These are phyloP conservation scores for Populus hybrid DNA, from an alignment of 441 rosid genomes.

Conservation along the genomic window DNA sequence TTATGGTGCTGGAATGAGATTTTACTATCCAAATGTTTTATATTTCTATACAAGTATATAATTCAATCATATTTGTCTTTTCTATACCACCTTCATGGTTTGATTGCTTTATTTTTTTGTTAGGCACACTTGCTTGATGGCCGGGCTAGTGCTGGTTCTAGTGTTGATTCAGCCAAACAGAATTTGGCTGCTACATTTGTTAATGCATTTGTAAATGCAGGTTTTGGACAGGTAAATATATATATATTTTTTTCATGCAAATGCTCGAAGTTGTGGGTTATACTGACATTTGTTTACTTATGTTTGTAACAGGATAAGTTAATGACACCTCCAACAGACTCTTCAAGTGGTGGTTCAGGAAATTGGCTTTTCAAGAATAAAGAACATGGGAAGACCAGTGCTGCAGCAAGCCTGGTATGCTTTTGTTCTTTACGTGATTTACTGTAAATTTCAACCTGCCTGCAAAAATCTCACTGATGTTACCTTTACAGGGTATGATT, in stretches of 20 bases:
- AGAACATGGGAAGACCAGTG: slow-evolving; percentile 95
- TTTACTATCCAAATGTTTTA: not conserved
- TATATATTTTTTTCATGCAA: slow-evolving; percentile 1
- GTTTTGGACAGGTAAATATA: slow-evolving; percentile 78
- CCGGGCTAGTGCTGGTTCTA: slow-evolving; percentile 72
- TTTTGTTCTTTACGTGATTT: slow-evolving; percentile 8
- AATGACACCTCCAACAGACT: slow-evolving; percentile 80
- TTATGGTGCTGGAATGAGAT: not conserved
- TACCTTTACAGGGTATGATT: slow-evolving; percentile 78
- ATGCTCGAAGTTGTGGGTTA: not conserved
- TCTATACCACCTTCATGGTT: slow-evolving; percentile 8
- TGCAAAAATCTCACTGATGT: slow-evolving; percentile 23
- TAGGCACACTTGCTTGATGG: slow-evolving; percentile 99
- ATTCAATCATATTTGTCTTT: not conserved
- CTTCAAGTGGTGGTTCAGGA: slow-evolving; percentile 63
- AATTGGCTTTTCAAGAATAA: slow-evolving; percentile 96
- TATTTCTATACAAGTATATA: no score
- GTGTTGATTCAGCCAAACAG: slow-evolving; percentile 93
- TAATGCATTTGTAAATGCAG: slow-evolving; percentile 98
- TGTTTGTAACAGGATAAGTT: slow-evolving; percentile 71
- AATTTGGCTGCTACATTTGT: slow-evolving; percentile 96
- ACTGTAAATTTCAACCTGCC: not conserved
- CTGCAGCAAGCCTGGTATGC: slow-evolving; percentile 93
- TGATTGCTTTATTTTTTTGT: slow-evolving; percentile 15
- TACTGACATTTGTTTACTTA: slow-evolving; percentile 12